Evolutionary conservation across 441 rosid species (phyloP), one percentile per base, ranked within the genome.

Genomic region (Isatis lusitanica): DNA sequence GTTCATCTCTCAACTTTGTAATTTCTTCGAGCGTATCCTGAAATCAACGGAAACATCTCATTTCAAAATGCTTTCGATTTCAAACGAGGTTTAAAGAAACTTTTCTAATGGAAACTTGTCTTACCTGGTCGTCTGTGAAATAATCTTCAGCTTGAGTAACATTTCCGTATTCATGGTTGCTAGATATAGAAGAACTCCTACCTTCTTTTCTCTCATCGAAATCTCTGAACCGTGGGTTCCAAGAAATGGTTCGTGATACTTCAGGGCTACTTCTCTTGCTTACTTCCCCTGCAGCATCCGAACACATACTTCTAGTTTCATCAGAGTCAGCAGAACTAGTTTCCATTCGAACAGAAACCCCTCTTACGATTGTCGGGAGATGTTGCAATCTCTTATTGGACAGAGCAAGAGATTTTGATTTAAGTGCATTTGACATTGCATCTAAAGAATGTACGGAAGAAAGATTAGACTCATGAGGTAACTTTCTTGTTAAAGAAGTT

Each of bases 1-100:
- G 96, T 74, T 92, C 96, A 77, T 71, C 80, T 80, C 91, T 92
- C 66, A 94, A 86, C 85, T 89, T 92, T 82, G 85, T 87, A 63
- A 94, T 71, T 10, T 71, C 69, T 10, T 52, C 38, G 13, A 71
- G 69, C 1, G 63, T 52, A 0, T 42, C 83, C 97, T 93, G 88
- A 72, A 71, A 66, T 38, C 11, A 51, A 13, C 9, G 59, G 66
- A 78, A 66, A 44, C 9, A 51, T 7, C 12, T 48, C 33, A 40
- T 40, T 7, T 66, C 48, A 11, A 30, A 58, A 42, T 35, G 35
- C 12, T 71, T 38, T 68, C 13, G 39, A 12, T 4, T 63, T 59
- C 31, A 50, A 4, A 28, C 17, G 30, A 38, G 55, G 50, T 30
- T 26, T 30, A 4, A 13, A 67, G 9, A 53, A 51, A 8, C 12